Evolutionary conservation across 1,139 yeast genomes (phyloP), one percentile per base, ranked within the genome.

Genomic region (Saccharomyces hybrid): DNA sequence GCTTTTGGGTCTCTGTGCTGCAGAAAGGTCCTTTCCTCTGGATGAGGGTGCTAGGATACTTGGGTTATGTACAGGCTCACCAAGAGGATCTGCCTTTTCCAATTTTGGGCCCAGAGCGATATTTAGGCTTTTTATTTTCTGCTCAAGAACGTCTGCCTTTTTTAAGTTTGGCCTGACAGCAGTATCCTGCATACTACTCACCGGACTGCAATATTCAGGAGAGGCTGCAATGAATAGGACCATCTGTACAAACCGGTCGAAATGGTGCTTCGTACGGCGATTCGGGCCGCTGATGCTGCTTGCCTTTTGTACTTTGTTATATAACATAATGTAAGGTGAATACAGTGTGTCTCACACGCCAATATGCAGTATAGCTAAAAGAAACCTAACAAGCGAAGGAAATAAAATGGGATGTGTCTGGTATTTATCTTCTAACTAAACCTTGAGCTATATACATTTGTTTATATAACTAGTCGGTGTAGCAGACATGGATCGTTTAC

Each of bases 1-100:
- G 64, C 52, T 57, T 61, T 12, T 38, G 2, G 44, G 44, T 19
- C 44, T 38, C 19, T 38, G 21, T 16, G 12, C 44, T 19, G 24
- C 44, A 11, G 24, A 38, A 11, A 11, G 1, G 4, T 38, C 19
- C 26, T 38, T 38, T 9, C 26, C 44, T 19, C 12, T 16, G 44
- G 44, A 38, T 19, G 24, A 19, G 7, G 44, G 24, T 19, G 44
- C n/a, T 8, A 4, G 26, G 4, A 6, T 38, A 2, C n/a, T 9
- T 3, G 44, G 2, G 24, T 38, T 19, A 38, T 19, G 24, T 19
- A 19, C n/a, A 19, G 44, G 11, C 24, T 11, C 24, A 38, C 44
- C 44, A 19, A 38, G 24, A 12, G n/a, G 24, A 38, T 5, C 19
- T 19, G 16, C 44, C 11, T 19, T n/a, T 5, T 38, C 4, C 44